Conservation (phyloP, 2,329 filamentous ascomycete genomes). For the Aspergillus pseudonomiae region DNA sequence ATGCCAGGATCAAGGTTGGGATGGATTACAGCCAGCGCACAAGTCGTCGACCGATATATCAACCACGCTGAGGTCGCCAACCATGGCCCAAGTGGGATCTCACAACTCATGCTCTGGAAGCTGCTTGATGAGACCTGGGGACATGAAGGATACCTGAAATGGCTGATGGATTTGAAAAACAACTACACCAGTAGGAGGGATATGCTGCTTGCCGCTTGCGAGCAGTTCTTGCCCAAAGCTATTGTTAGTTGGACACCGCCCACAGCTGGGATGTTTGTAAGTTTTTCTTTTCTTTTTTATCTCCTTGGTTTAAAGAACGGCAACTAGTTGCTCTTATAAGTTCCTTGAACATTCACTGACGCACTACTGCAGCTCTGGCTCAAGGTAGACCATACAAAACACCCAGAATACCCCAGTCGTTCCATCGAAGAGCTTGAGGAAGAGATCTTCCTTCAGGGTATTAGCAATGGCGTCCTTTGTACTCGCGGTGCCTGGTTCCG, state of each 20-base stretch:
- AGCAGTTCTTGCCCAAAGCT: conserved; percentile 69
- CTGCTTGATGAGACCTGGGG: conserved; percentile 87
- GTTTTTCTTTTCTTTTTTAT: neutral
- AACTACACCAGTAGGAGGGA: conserved; percentile 76
- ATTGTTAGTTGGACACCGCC: conserved; percentile 77
- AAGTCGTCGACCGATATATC: conserved; percentile 75
- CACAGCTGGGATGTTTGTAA: conserved; percentile 59
- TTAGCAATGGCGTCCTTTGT: neutral
- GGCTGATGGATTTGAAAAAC: conserved; percentile 74
- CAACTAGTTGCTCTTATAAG: neutral
- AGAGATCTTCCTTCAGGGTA: neutral
- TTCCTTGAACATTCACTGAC: neutral
- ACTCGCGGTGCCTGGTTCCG: neutral
- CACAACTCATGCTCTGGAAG: conserved; percentile 77
- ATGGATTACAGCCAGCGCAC: conserved; percentile 80
- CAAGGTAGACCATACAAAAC: neutral
- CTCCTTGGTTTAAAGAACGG: neutral
- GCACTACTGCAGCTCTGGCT: neutral
- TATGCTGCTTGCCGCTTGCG: conserved; percentile 73
- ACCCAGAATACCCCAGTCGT: neutral
- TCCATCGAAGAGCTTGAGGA: neutral
- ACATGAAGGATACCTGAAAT: conserved; percentile 78
- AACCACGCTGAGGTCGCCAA: conserved; percentile 76
- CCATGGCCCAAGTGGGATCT: conserved; percentile 77
- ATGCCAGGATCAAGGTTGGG: conserved; percentile 74